Conservation (phyloP, 768 basidiomycete genomes). For the button mushroom (Agaricus bisporus) region DNA sequence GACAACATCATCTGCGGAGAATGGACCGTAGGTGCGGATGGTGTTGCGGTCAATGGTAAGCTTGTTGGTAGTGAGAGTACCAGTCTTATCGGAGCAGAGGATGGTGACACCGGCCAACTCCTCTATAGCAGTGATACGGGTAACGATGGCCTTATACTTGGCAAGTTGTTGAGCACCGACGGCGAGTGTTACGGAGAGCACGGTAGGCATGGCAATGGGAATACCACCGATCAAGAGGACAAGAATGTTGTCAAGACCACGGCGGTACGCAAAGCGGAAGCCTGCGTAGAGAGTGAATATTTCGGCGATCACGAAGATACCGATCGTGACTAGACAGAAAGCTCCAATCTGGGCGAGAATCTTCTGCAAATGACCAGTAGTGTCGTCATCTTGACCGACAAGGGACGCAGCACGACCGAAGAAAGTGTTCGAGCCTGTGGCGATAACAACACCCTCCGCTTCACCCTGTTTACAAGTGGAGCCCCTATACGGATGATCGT, state of each 20-base stretch:
- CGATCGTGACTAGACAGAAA: conserved; percentile 95
- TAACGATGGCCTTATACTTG: conserved; percentile 99
- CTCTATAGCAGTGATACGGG: conserved; percentile 98
- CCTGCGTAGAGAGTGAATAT: conserved; percentile 92
- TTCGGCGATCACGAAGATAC: conserved; percentile 91
- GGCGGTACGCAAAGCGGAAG: conserved; percentile 87
- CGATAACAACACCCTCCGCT: conserved; percentile 97
- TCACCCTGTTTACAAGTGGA: conserved; percentile 99
- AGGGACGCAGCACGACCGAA: conserved; percentile 98
- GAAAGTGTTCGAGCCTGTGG: conserved; percentile 97
- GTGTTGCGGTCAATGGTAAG: conserved; percentile 93
- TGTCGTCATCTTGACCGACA: conserved; percentile 96
- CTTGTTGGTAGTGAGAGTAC: conserved; percentile 98
- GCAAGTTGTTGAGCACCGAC: conserved; percentile 98
- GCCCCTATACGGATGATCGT: conserved; percentile 42
- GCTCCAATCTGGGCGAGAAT: conserved; percentile 97
- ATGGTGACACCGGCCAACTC: conserved; percentile 98
- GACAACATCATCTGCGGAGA: conserved; percentile 85
- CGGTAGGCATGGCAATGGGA: conserved; percentile 99
- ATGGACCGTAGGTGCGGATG: conserved; percentile 84
- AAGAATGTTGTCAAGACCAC: conserved; percentile 94
- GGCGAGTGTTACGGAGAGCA: conserved; percentile 95
- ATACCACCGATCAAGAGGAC: conserved; percentile 99
- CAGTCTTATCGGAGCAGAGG: conserved; percentile 98
- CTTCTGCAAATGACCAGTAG: conserved; percentile 97